Percentiles rank a stretch among this genome's conserved stretches.
phyloP scores from a whole-genome alignment of 805 yeast genomes.

The Saccharomyces kudriavzevii region DNA sequence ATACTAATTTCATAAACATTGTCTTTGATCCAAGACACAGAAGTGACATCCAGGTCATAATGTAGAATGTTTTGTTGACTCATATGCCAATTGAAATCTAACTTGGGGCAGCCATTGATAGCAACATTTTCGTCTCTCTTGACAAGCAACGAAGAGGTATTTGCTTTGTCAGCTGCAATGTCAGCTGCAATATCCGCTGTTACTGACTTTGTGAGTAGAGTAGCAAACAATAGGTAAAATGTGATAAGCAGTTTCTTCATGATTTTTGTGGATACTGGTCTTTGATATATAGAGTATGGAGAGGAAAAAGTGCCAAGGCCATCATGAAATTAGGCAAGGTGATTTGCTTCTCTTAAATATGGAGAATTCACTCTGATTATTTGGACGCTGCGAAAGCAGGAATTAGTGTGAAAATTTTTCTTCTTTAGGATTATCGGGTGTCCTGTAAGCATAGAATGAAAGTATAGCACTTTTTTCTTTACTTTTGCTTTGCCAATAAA shows the following conservation, averaged over 20 bases:
- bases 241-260: neutral
- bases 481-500: neutral
- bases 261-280: neutral
- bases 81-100: constrained; percentile 10
- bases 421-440: neutral
- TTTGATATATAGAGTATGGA: neutral
- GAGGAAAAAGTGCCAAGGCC: neutral
- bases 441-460: neutral
- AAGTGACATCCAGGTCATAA: constrained; percentile 9
- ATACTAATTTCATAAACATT: constrained; percentile 14
- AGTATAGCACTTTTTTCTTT: neutral
- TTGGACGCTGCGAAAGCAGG: neutral
- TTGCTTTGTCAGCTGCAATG: neutral
- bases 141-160: neutral
- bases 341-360: neutral
- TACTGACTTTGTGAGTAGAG: neutral
- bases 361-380: neutral
- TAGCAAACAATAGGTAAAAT: neutral
- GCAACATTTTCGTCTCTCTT: neutral
- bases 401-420: neutral
- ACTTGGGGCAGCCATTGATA: constrained; percentile 14
- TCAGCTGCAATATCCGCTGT: neutral
- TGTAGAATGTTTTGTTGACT: constrained; percentile 4
- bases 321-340: neutral
- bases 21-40: constrained; percentile 8